Percentiles rank a stretch among this genome's conserved stretches.
These are phyloP conservation scores for Hirsutella rhossiliensis DNA, from an alignment of 2,329 filamentous ascomycete species.

Conservation along the genomic window DNA sequence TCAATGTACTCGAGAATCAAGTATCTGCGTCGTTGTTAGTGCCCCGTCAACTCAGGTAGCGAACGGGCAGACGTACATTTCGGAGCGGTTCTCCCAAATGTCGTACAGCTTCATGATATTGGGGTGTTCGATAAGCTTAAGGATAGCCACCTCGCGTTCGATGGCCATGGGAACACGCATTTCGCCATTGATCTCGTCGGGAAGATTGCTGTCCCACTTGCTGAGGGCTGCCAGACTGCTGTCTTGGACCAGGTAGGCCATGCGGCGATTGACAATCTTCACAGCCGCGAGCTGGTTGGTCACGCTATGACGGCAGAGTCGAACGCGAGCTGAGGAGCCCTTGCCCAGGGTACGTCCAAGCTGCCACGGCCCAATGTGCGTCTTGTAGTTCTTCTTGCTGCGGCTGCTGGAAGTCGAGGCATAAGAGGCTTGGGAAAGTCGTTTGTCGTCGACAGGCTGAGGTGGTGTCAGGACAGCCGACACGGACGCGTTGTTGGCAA, in stretches of 20 bases:
- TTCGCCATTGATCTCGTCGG: constrained; percentile 44
- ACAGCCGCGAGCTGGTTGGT: constrained; percentile 79
- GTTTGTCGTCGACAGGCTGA: constrained; percentile 21
- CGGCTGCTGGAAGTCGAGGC: constrained; percentile 26
- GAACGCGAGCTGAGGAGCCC: constrained; percentile 79
- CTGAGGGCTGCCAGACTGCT: constrained; percentile 78
- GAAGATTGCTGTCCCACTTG: constrained; percentile 50
- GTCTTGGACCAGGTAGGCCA: constrained; percentile 68
- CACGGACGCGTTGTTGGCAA: constrained; percentile 8
- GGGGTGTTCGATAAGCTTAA: constrained; percentile 90
- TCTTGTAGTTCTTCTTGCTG: constrained; percentile 40
- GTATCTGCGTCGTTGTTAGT: constrained; percentile 47
- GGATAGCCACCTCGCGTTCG: constrained; percentile 89
- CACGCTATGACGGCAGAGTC: constrained; percentile 67
- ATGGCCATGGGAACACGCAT: constrained; percentile 75
- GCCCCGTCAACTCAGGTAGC: background rate
- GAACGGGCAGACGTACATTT: constrained; percentile 55
- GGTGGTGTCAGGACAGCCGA: constrained; percentile 14
- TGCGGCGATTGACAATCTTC: constrained; percentile 86
- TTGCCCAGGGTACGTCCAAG: constrained; percentile 81
- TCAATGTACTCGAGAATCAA: constrained; percentile 89
- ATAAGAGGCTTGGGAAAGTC: constrained; percentile 28
- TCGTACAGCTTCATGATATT: constrained; percentile 93
- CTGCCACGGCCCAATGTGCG: constrained; percentile 87
- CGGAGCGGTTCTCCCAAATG: constrained; percentile 93